Conservation (phyloP, 306 rosid species). For the Sicyos edulis region DNA sequence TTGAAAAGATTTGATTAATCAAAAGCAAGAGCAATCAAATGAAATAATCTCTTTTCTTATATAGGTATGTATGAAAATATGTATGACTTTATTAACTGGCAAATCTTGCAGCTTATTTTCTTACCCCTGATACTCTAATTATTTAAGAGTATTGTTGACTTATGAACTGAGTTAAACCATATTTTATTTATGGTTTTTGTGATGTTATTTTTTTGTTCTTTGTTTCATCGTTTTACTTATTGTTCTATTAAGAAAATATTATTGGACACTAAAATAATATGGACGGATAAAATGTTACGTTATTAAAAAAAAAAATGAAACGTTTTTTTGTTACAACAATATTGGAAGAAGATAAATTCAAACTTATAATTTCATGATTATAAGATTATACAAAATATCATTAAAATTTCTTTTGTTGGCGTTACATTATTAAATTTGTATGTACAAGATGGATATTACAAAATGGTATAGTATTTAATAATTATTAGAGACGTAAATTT, state of each 20-base stretch:
- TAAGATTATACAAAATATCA: no score
- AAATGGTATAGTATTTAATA: background rate
- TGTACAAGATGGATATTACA: no score
- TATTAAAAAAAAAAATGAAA: no score
- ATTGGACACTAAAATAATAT: background rate
- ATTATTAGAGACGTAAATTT: background rate
- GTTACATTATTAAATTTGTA: no score
- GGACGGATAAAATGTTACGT: background rate
- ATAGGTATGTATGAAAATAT: background rate
- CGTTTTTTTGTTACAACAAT: no score
- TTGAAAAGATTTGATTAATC: slow-evolving; percentile 37
- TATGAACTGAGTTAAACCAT: background rate
- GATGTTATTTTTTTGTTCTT: background rate
- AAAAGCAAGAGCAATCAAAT: slow-evolving; percentile 33
- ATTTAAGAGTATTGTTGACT: background rate
- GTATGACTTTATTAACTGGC: background rate
- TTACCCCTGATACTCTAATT: background rate
- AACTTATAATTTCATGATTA: no score
- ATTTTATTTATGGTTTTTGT: background rate
- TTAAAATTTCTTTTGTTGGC: no score
- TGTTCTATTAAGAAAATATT: background rate
- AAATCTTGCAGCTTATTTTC: background rate
- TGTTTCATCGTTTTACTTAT: background rate
- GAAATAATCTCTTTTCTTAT: background rate
- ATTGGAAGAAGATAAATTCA: no score